Evolutionary conservation across 1,139 yeast genomes (phyloP), one percentile per base, ranked within the genome.

Genomic region (Wickerhamomyces sp.): DNA sequence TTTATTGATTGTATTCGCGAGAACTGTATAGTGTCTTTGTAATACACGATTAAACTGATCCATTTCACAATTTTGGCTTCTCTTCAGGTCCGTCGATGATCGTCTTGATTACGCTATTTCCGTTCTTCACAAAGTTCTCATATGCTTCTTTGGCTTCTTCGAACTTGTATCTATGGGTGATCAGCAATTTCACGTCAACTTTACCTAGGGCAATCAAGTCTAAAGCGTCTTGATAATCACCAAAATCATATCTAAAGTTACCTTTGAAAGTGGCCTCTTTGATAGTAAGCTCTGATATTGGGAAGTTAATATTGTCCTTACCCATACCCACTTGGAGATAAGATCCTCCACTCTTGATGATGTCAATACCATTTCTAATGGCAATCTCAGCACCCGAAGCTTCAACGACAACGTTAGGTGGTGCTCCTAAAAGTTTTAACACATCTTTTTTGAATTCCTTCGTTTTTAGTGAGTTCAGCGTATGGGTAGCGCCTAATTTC

Each of bases 271-370:
- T 70, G 52, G 85, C 63, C 59, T 88, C 96, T 58, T 80, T 83
- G 47, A 77, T 76, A 26, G 81, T 76, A 49, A 86, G 68, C 46
- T 76, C 80, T 31, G 85, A 76, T 55, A 88, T 78, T 42, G 96
- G 96, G 72, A 88, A 80, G 40, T 67, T 67, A 42, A 83, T 77
- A 43, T 72, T 68, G 35, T 78, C 81, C 36, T 73, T 74, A 17
- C 92, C 87, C 70, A 82, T 83, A 31, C 94, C 95, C 30, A 84
- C 85, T 58, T 82, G 89, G 21, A 83, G 86, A 52, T 72, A 76
- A 36, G 76, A 65, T 18, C 90, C 94, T 37, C 85, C 88, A 32
- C 75, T 64, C 37, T 67, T 69, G 46, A 81, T 68, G 29, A 73
- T 68, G 37, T 72, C 68, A 36, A 84, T 73, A 27, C 86, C 92